Conservation (phyloP, 2,329 filamentous ascomycete genomes). For the Chrysoporthe puriensis region DNA sequence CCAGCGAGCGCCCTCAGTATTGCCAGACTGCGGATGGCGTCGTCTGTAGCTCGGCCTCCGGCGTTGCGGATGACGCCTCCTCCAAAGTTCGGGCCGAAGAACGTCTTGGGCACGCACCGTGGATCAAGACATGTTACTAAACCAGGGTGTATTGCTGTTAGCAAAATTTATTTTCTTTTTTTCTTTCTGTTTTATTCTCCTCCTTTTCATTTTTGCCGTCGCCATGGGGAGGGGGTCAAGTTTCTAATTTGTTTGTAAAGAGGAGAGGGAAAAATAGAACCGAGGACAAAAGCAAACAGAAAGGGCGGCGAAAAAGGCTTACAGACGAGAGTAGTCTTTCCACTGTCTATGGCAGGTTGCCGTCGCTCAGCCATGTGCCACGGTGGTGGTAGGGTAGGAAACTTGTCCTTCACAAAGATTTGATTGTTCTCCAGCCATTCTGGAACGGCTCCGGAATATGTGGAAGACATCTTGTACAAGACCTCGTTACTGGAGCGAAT, state of each 20-base stretch:
- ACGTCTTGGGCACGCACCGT: slow-evolving; percentile 23
- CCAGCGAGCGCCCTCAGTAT: slow-evolving; percentile 10
- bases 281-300: no score
- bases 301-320: neutral
- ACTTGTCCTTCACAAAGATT: slow-evolving; percentile 9
- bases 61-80: slow-evolving; percentile 23
- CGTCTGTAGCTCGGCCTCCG: slow-evolving; percentile 22
- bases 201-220: no score
- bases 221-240: no score
- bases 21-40: slow-evolving; percentile 21
- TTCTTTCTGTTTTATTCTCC: no score
- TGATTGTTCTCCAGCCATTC: slow-evolving; percentile 24
- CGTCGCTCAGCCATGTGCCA: slow-evolving; percentile 24
- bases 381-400: slow-evolving; percentile 16
- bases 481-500: no score
- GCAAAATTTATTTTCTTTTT: neutral
- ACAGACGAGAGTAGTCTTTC: slow-evolving; percentile 12
- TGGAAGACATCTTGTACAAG: slow-evolving; percentile 6
- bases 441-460: slow-evolving; percentile 10
- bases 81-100: slow-evolving; percentile 20
- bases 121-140: slow-evolving; percentile 25
- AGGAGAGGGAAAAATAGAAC: no score
- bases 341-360: slow-evolving; percentile 8
- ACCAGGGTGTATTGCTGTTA: neutral
- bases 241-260: no score